Evolutionary conservation across 75 land plant species (phyloP).

Genomic region (Sequoia sempervirens): DNA sequence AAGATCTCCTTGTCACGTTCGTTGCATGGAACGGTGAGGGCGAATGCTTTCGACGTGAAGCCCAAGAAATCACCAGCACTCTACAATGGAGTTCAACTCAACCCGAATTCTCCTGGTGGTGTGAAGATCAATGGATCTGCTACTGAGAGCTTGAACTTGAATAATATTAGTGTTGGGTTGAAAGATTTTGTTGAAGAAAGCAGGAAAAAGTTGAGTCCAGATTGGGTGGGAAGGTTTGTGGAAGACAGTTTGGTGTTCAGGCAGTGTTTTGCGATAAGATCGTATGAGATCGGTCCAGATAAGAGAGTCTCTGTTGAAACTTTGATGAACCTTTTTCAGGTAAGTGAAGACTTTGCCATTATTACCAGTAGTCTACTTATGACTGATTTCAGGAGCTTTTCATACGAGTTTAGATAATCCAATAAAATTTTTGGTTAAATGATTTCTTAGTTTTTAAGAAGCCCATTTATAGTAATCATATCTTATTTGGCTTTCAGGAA

Average conservation of each 20-base stretch:
- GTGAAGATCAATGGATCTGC: constrained; percentile 1
- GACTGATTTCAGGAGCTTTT: too few species aligned
- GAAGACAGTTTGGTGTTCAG: constrained; percentile 57
- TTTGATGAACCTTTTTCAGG: constrained; percentile 72
- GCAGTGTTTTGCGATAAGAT: constrained; percentile 64
- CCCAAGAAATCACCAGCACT: background rate
- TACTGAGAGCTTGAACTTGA: too few species aligned
- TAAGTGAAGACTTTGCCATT: constrained; percentile 7
- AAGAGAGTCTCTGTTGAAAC: constrained; percentile 69
- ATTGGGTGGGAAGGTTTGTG: constrained; percentile 73
- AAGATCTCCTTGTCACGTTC: background rate
- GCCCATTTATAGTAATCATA: background rate
- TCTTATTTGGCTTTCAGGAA: too few species aligned
- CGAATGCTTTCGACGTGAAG: background rate
- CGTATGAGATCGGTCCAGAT: constrained; percentile 72
- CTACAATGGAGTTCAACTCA: constrained; percentile 27
- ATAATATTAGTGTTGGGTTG: constrained; percentile 7
- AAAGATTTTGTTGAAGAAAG: constrained; percentile 29
- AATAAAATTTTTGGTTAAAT: too few species aligned
- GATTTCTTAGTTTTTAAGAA: too few species aligned
- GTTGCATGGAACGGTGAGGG: background rate
- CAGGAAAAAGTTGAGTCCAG: constrained; percentile 59
- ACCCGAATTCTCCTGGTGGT: constrained; percentile 48
- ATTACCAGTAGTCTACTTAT: background rate
- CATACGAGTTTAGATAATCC: background rate